Evolutionary conservation across 768 basidiomycete species (phyloP).

Genomic region (Pulveroboletus sp.): DNA sequence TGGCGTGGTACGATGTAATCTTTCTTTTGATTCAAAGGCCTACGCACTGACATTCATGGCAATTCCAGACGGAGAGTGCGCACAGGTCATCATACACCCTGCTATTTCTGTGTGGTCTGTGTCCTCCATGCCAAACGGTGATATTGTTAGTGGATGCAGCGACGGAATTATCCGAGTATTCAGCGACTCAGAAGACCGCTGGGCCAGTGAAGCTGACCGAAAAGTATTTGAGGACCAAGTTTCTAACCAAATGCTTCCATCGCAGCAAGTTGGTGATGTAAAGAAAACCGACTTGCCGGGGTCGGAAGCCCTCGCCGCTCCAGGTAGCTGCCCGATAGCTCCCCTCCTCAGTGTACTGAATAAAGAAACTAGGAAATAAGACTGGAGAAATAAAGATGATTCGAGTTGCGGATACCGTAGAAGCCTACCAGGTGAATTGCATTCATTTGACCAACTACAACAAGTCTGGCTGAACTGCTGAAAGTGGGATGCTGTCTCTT

Average conservation of each 20-base stretch:
- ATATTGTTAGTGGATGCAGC: slow-evolving; percentile 89
- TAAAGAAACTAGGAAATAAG: slow-evolving; percentile 62
- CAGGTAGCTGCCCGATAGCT: slow-evolving; percentile 44
- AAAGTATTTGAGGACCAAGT: slow-evolving; percentile 73
- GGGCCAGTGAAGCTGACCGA: slow-evolving; percentile 59
- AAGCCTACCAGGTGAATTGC: slow-evolving; percentile 77
- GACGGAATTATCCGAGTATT: slow-evolving; percentile 88
- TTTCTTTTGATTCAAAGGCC: slow-evolving; percentile 6
- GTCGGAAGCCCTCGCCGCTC: slow-evolving; percentile 65
- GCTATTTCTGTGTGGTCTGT: slow-evolving; percentile 98
- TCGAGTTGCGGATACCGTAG: slow-evolving; percentile 70
- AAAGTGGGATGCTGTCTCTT: slow-evolving; percentile 74
- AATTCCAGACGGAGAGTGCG: slow-evolving; percentile 72
- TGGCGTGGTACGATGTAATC: slow-evolving; percentile 66
- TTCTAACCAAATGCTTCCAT: slow-evolving; percentile 71
- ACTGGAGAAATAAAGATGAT: slow-evolving; percentile 93
- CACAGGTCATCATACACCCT: slow-evolving; percentile 87
- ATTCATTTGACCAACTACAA: background rate
- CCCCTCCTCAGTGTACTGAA: slow-evolving; percentile 2
- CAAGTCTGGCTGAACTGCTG: slow-evolving; percentile 1
- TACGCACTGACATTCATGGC: background rate
- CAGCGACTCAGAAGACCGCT: slow-evolving; percentile 66
- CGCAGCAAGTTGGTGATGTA: slow-evolving; percentile 88
- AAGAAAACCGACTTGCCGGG: slow-evolving; percentile 89
- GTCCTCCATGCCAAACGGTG: slow-evolving; percentile 80